Base-by-base conservation (phyloP, 2,329 filamentous ascomycete genomes). In the Pseudopithomyces maydicus region DNA sequence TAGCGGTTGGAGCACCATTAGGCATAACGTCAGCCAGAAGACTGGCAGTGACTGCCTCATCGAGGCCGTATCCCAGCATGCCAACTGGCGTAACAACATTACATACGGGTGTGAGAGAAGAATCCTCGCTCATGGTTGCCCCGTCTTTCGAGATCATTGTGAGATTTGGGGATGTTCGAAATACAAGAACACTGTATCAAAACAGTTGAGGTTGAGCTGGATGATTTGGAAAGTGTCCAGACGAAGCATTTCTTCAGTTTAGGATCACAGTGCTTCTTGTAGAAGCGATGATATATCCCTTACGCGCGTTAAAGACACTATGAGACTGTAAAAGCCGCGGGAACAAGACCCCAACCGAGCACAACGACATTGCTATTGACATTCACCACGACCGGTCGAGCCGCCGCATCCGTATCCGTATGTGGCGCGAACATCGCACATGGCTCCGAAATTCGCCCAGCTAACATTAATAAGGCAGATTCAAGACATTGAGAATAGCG, bases 11-110 rank as follows among this genome's bases (percentile, higher is more conserved):
- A 0, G 57, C 48, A 44, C 59, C 52, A 32, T 62, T 65, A 15
- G 22, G 55, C 5, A 58, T 39, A 1, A 50, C 42, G 1, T 41
- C 29, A 7, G 32, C 17, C 6, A 70, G 41, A 2, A 56, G 59
- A 10, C 38, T 19, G 10, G 35, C 36, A 2, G 59, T 62, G n/a
- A 74, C 67, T 0, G 62, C 58, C 29, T 75, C 72, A 49, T 78
- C 66, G 45, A 81, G 78, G 23, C 81, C 81, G 55, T 82, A 84
- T 5, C 81, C 81, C 7, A 83, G 65, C 79, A 81, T 82, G 29
- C 78, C 81, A 14, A 81, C 76, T 0, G 81, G 80, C 0, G 81
- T 79, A 2, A 82, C 61, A 42, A 83, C 80, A 45, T 67, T 64
- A 55, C 62, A 66, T 29, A 57, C 36, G 17, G 63, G 59, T 12